Base-by-base conservation (phyloP, 1,284 basidiomycete species). In the Apiotrichum porosum region DNA sequence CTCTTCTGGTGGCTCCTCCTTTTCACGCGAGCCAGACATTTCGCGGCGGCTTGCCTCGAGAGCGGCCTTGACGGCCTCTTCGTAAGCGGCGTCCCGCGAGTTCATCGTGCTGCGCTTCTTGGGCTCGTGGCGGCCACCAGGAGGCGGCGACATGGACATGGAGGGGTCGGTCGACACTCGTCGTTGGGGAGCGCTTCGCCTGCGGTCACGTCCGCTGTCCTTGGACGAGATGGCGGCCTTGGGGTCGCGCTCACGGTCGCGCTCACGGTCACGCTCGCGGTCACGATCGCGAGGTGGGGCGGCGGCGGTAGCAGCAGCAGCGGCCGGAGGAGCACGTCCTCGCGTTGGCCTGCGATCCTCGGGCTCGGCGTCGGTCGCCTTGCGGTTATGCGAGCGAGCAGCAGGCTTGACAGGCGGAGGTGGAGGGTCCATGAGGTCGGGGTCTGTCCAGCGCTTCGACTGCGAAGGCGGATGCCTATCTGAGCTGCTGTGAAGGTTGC, bases 31-130 rank as follows among this genome's bases (percentile, higher is more conserved):
- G 2, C 49, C 49, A 19, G 38, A 47, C 49, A 55, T 49, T 17
- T 72, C 70, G 15, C 49, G 47, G 34, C 61, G 49, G 55, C 66
- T 70, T 9, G 69, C 72, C 37, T 78, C 76, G 38, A 79, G 71
- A 50, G 85, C 87, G 15, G 71, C 72, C 46, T 76, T 75, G 37
- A 79, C 75, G 54, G 84, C 86, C 69, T 93, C 88, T 65, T 95
- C 91, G 68, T 94, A 95, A 4, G 86, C 88, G 8, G 92, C 88
- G 66, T 95, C 93, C 49, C 93, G 79, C 64, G 88, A 93, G 71
- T 97, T 98, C 91, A 98, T 95, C 47, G 94, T 97, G 61, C 88
- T 91, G 52, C 93, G 79, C 51, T 89, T 82, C 74, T 92, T 94
- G 30, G 83, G 53, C 30, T 52, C 44, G 23, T 31, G 35, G 4